Evolutionary conservation across 345 rosid species (phyloP).

Genomic region (Hibiscus trionum): DNA sequence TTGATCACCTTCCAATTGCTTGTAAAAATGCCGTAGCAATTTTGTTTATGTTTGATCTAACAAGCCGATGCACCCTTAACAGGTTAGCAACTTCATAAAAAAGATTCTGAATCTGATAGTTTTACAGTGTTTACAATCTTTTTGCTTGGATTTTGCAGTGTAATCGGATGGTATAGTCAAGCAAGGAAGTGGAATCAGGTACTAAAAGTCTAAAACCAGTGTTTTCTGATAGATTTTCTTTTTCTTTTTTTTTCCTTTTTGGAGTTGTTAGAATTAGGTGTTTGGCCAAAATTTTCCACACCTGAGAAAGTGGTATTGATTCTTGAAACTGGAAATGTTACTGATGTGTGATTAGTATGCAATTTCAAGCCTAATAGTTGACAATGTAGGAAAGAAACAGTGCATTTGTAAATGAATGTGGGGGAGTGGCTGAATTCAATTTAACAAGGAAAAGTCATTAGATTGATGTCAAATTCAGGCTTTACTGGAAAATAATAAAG

Average conservation of each 20-base stretch:
- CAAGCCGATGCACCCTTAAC: slow-evolving; percentile 88
- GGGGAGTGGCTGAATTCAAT: background rate
- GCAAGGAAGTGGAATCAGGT: slow-evolving; percentile 99
- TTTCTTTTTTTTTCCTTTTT: background rate
- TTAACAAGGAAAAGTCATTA: slow-evolving; percentile 5
- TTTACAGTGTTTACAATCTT: background rate
- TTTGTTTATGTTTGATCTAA: slow-evolving; percentile 93
- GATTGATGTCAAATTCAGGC: slow-evolving; percentile 10
- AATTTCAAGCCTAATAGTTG: background rate
- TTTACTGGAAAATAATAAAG: slow-evolving; percentile 15
- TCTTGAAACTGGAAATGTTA: too few species aligned
- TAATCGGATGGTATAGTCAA: slow-evolving; percentile 67
- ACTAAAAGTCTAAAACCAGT: slow-evolving; percentile 5
- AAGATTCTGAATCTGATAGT: background rate
- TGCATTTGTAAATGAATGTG: background rate
- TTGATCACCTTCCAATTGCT: slow-evolving; percentile 79
- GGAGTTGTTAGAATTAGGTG: background rate
- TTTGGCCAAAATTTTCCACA: background rate
- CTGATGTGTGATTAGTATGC: too few species aligned
- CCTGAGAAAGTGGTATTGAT: too few species aligned
- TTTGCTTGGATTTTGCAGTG: slow-evolving; percentile 36
- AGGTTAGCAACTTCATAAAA: slow-evolving; percentile 30
- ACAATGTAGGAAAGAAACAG: background rate
- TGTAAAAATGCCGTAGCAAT: slow-evolving; percentile 97
- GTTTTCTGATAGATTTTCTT: background rate